Percentiles rank a stretch among this genome's conserved stretches.
Conservation (phyloP, 192 early-diverging fungal species). For the Dissophora globulifera region DNA sequence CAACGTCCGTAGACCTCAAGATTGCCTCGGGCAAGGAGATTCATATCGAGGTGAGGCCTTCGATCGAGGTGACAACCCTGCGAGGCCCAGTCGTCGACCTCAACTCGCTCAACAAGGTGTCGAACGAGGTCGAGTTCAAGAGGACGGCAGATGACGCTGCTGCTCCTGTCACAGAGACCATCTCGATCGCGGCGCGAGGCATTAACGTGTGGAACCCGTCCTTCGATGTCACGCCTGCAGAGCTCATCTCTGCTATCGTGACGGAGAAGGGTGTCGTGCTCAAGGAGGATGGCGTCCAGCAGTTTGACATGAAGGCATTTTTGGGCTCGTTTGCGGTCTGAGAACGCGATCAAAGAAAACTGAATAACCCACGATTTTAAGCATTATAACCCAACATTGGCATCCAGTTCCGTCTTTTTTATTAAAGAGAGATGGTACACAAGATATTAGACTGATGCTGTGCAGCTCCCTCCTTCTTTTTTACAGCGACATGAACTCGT, state of each 20-base stretch:
- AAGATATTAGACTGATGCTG: too few relatives aligned
- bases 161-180: slow-evolving; percentile 38
- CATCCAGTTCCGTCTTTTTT: too few relatives aligned
- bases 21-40: slow-evolving; percentile 78
- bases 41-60: slow-evolving; percentile 85
- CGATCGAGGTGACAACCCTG: slow-evolving; percentile 77
- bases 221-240: slow-evolving; percentile 94
- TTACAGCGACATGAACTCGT: slow-evolving; percentile 57
- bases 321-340: too few relatives aligned
- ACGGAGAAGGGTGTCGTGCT: slow-evolving; percentile 89
- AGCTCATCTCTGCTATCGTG: slow-evolving; percentile 88
- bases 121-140: slow-evolving; percentile 21
- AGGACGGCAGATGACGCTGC: background rate
- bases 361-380: too few relatives aligned
- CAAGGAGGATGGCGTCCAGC: slow-evolving; percentile 57
- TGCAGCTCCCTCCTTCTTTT: too few relatives aligned
- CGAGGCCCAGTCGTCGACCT: slow-evolving; percentile 63
- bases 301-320: slow-evolving; percentile 66
- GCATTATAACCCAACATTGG: background rate
- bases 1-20: slow-evolving; percentile 88
- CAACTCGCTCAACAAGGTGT: slow-evolving; percentile 16
- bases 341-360: too few relatives aligned
- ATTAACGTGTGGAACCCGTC: slow-evolving; percentile 97
- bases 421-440: too few relatives aligned
- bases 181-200: slow-evolving; percentile 85